Base-by-base conservation (phyloP, 2,329 filamentous ascomycete species). In the Teratosphaeria viscida region DNA sequence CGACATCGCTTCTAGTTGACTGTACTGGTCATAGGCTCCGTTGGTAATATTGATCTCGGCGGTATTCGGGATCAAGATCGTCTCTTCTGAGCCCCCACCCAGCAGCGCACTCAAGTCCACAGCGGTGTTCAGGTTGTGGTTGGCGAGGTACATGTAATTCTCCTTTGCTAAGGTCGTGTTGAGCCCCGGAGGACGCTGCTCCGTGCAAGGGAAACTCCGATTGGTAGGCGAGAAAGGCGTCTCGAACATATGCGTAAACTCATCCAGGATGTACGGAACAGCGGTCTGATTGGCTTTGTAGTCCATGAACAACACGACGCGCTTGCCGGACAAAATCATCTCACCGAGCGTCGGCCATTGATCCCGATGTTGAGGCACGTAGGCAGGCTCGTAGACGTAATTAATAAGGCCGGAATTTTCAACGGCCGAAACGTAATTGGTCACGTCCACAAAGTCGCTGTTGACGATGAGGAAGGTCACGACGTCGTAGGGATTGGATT, bases 191-290 rank as follows among this genome's bases (percentile, higher is more conserved):
- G 92, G 91, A 0, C 92, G 85, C 70, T 96, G 84, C 43, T 86
- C 79, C 0, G 78, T 85, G 76, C 92, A 96, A 0, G 91, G 90
- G 71, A 96, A 95, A 0, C 73, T 72, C 2, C 84, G 75, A 67
- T 86, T 74, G 0, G 80, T 83, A 0, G 84, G 90, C 57, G 90
- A 89, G 71, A 95, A 96, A 0, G 89, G 89, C 0, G 91, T 92
- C 76, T 96, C 90, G 89, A 89, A 96, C 76, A 95, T 82, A 70
- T 95, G 88, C 5, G 82, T 83, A 76, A 96, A 96, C 74, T 96
- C 81, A 72, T 95, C 89, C 49, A 96, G 79, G 52, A 96, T 81
- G 84, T 90, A 96, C 0, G 92, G 90, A 19, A 90, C 86, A 23
- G 81, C 79, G 0, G 79, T 83, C 74, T 95, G 88, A 72, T 96